Evolutionary conservation across 106 monocot genomes (phyloP), one percentile per base, ranked within the genome.

Genomic region (Iris macrosiphon): DNA sequence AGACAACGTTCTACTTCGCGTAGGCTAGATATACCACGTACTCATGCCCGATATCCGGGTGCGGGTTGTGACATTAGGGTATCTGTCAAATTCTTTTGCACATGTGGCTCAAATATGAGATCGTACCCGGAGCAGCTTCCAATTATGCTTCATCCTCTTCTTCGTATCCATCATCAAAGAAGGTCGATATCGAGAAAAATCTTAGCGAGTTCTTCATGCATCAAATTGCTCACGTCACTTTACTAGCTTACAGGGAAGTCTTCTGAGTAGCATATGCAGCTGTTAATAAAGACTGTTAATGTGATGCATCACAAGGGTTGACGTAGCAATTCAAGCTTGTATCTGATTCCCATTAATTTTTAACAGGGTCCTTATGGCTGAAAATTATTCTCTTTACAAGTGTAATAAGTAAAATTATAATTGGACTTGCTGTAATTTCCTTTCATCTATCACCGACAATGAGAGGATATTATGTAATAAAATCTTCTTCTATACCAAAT

Each of bases 21-120:
- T n/a, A n/a, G n/a, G n/a, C n/a, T n/a, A n/a, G n/a, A n/a, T n/a
- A n/a, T n/a, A n/a, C n/a, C n/a, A n/a, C n/a, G n/a, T n/a, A n/a
- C n/a, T n/a, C n/a, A n/a, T n/a, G n/a, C n/a, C n/a, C n/a, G n/a
- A n/a, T n/a, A n/a, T n/a, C n/a, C n/a, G n/a, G n/a, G n/a, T n/a
- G n/a, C n/a, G n/a, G n/a, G n/a, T n/a, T n/a, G n/a, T n/a, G n/a
- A n/a, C n/a, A n/a, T n/a, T n/a, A 95, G 73, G 95, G 95, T 9
- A 95, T 95, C 16, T 95, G 95, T 44, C 95, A 95, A 55, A 74
- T 89, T 41, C 64, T 95, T 15, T 89, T 89, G 50, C 62, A 95
- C 40, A 81, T 95, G 82, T 95, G 95, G 95, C 89, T 95, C 7
- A 85, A 95, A 66, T 89, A 89, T 6, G 95, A 95, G 71, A 75